Base-by-base conservation (phyloP, 1,139 yeast species). In the Nematodospora anomalae region DNA sequence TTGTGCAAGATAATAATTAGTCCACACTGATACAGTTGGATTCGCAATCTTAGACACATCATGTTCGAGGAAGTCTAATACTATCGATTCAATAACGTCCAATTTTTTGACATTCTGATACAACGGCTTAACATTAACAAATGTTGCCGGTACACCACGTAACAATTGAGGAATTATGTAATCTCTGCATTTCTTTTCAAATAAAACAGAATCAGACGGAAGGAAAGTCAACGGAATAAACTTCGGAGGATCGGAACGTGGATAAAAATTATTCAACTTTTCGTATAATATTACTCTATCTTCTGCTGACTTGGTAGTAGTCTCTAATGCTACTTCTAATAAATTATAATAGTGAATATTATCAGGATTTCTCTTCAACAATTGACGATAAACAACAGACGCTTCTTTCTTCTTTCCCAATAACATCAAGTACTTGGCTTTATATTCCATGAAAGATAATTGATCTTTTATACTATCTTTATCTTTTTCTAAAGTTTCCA, bases 61-160 rank as follows among this genome's bases (percentile, higher is more conserved):
- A 10, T 46, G 46, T 6, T 52, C 48, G 48, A 67, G 64, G 48
- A 76, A 82, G 4, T 76, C 73, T 31, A 58, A 47, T 9, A 83
- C 87, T 35, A 83, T 63, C 21, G 71, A 55, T 43, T 75, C 79
- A 45, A 88, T 74, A 4, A 74, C 60, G 4, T 54, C 49, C 26
- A 62, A 63, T 53, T 84, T 83, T 10, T 55, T 56, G 2, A 56
- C 43, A 45, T 75, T 74, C 39, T 67, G 71, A 60, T 88, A 89
- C 45, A 90, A 69, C 1, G 94, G 86, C 61, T 90, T 89, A 37
- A 92, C 77, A 51, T 86, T 83, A 33, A 84, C 84, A 63, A 90
- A 92, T 5, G 95, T 76, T 1, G 97, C 87, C 4, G 98, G 98
- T 22, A 89, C 94, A 26, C 96, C 95, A 44, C 88, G 75, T 43